Evolutionary conservation across 306 rosid genomes (phyloP), one percentile per base, ranked within the genome.

Genomic region (Arachis stenosperma): DNA sequence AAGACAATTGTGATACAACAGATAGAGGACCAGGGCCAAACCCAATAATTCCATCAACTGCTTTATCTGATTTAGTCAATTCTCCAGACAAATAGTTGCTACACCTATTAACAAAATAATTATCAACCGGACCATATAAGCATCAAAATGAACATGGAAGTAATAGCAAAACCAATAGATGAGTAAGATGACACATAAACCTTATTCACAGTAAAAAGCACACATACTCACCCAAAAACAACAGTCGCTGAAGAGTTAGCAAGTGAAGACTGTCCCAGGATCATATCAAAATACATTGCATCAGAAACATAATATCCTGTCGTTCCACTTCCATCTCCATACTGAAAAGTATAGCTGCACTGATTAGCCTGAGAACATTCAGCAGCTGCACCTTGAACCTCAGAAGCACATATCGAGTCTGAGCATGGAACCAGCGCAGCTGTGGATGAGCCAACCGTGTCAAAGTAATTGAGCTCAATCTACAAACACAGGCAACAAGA

Each of bases 1-100:
- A 83, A 59, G 98, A 88, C 84, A 94, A 78, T 55, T 94, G 98
- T 13, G 98, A 94, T 58, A 89, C 84, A 70, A 91, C 90, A 47
- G 98, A 94, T 29, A 91, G 83, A 72, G 78, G 82, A 76, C 98
- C 97, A 5, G 84, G 98, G 69, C 97, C 98, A 75, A 94, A 94
- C 73, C 98, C 98, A 46, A 94, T 88, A 33, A 94, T 94, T 69
- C 98, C 98, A 85, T 94, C 98, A 36, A 91, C 83, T 14, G 97
- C 98, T 84, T 83, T 88, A 15, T 89, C 95, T 48, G 97, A n/a
- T 85, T 91, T 89, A 36, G 91, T 85, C 86, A 94, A 84, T 63
- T 81, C 95, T 71, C 97, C 98, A 50, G 92, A 85, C 68, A 89
- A 97, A 77, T 57, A 74, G 37, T 86, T 94, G 81, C 97, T 94